Percentiles rank a stretch among this genome's conserved stretches.
Evolutionary conservation across 768 basidiomycete species (phyloP).

Genomic region (Suillus paluster): DNA sequence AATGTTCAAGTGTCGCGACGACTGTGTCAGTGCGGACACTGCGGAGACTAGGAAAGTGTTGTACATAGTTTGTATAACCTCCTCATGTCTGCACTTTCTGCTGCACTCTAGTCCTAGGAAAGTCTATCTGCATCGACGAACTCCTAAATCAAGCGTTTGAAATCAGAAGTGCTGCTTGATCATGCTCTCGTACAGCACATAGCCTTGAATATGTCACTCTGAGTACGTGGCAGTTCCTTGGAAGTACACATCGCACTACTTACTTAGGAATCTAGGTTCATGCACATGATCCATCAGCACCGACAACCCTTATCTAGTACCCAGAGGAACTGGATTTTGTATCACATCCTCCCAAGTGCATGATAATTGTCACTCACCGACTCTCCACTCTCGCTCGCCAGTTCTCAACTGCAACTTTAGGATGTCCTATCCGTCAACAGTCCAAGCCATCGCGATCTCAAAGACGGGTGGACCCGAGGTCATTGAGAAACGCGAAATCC

Average conservation of each 20-base stretch:
- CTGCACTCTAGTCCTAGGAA: not conserved
- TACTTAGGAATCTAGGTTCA: too few species aligned
- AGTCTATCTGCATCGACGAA: conserved; percentile 73
- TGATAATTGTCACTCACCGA: conserved; percentile 21
- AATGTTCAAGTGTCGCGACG: too few species aligned
- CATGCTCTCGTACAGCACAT: not conserved
- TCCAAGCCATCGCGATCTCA: conserved; percentile 74
- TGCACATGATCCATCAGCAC: too few species aligned
- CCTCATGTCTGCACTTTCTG: not conserved
- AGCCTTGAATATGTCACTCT: too few species aligned
- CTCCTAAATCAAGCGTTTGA: conserved; percentile 43
- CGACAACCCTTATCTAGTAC: too few species aligned
- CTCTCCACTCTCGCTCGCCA: conserved; percentile 33
- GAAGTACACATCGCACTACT: not conserved
- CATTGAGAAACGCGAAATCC: conserved; percentile 65
- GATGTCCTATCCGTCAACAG: conserved; percentile 62
- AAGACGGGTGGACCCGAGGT: conserved; percentile 81
- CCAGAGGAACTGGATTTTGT: not conserved
- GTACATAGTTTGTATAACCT: not conserved
- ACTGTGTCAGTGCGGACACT: not conserved
- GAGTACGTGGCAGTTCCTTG: not conserved
- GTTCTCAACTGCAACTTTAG: conserved; percentile 28
- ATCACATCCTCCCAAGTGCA: conserved; percentile 4
- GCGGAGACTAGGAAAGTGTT: conserved; percentile 2
- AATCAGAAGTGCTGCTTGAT: conserved; percentile 12